Base-by-base conservation (phyloP, 345 rosid genomes). In the Pistacia atlantica region DNA sequence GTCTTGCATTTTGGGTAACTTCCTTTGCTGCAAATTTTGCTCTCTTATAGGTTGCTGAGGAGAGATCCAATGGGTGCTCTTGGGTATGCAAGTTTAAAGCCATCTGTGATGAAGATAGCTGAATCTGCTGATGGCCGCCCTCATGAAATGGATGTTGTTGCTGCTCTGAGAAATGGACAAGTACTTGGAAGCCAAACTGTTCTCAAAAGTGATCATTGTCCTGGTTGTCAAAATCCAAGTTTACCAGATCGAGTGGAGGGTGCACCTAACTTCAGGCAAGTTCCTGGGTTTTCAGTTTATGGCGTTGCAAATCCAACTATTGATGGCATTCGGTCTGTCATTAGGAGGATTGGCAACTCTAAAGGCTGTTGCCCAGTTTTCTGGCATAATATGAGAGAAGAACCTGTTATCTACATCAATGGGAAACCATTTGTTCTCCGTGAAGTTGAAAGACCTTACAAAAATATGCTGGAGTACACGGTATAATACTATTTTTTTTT, bases 61-160 rank as follows among this genome's bases (percentile, higher is more conserved):
- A 91, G 99, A 86, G 91, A 96, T 84, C 99, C 99, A 37, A 93
- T 93, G 99, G 99, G 98, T 81, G 98, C 99, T 33, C 94, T 96
- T 80, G 97, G 92, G 61, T 90, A 92, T 91, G 84, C 89, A 20
- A 82, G 79, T 83, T 71, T 78, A 75, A 89, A 90, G 82, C 97
- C 97, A 20, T 88, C 97, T 81, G 77, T 86, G 71, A 84, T 77
- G 91, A 92, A 88, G 88, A 84, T 90, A 69, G 92, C 87, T 67
- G 97, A 89, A 81, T 90, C 95, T 77, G 85, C 92, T 45, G 97
- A 92, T 67, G 95, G 93, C 77, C 95, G 95, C 42, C 98, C 98
- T 84, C 85, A 74, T 80, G 97, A 96, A 86, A 89, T 93, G 93
- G 90, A 93, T 69, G 92, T 89, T 0, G 98, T 93, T 74, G 97